A percentile compares a stretch with the other conserved stretches of the same genome.
phyloP scores from a whole-genome alignment of 257 asterid species.

The Fraxinus americana region DNA sequence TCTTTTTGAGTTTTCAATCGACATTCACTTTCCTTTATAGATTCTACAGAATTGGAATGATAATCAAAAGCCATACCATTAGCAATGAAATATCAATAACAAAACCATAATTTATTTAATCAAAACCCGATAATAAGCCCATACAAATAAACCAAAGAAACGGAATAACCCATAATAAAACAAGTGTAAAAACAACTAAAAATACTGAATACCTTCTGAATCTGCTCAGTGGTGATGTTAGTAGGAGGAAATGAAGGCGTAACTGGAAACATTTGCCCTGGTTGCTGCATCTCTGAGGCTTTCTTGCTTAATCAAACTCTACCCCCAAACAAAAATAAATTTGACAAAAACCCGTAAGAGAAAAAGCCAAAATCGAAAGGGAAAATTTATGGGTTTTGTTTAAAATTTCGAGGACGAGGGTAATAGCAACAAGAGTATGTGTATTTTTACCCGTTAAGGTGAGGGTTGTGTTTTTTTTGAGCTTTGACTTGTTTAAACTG shows the following conservation, averaged over 20 bases:
- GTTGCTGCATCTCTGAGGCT: constrained; percentile 67
- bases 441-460: constrained; percentile 13
- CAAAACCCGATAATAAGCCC: neutral
- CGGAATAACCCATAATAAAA: no score
- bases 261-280: constrained; percentile 64
- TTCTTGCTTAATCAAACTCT: constrained; percentile 34
- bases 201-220: constrained; percentile 67
- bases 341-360: constrained; percentile 4
- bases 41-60: neutral
- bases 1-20: neutral
- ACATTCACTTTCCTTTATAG: neutral
- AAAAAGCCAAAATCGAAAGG: constrained; percentile 12
- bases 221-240: constrained; percentile 73
- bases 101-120: neutral
- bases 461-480: neutral
- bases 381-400: neutral
- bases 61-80: neutral
- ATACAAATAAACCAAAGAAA: neutral
- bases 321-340: constrained; percentile 3
- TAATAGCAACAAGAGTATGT: neutral
- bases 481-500: neutral
- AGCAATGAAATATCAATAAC: neutral
- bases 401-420: neutral
- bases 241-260: constrained; percentile 59
- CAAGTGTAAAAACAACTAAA: neutral